Conservation (phyloP, 352 stramenopile species). For the Peronospora belbahrii region DNA sequence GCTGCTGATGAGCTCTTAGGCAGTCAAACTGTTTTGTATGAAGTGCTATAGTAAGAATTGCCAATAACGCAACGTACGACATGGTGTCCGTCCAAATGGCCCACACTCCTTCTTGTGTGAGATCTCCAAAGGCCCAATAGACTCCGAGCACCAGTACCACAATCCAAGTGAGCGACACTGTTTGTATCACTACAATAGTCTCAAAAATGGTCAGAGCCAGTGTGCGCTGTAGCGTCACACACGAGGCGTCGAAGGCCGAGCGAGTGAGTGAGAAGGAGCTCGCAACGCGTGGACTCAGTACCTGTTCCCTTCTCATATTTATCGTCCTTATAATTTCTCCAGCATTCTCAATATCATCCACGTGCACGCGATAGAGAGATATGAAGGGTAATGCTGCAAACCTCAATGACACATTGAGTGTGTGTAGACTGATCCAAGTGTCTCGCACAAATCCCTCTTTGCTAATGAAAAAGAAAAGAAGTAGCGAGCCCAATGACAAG, state of each 20-base stretch:
- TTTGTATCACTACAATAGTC: constrained; percentile 53
- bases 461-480: constrained; percentile 34
- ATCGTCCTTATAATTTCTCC: neutral
- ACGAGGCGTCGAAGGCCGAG: constrained; percentile 29
- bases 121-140: constrained; percentile 42
- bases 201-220: constrained; percentile 53
- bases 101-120: constrained; percentile 30
- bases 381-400: constrained; percentile 42
- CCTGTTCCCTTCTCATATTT: constrained; percentile 10
- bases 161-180: constrained; percentile 39
- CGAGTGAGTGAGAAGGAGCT: constrained; percentile 54
- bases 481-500: constrained; percentile 34
- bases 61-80: constrained; percentile 23
- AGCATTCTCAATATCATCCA: neutral
- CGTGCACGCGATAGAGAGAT: constrained; percentile 31
- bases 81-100: constrained; percentile 24
- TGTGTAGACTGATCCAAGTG: constrained; percentile 43
- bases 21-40: constrained; percentile 63
- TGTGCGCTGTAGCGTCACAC: constrained; percentile 45
- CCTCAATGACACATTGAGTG: constrained; percentile 51
- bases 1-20: constrained; percentile 50
- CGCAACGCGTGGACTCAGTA: constrained; percentile 12
- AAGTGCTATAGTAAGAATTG: constrained; percentile 38
- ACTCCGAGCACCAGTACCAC: constrained; percentile 36
- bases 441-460: constrained; percentile 26